These are phyloP conservation scores for Gossypium rotundifolium DNA, from an alignment of 345 rosid species.

Conservation along the genomic window DNA sequence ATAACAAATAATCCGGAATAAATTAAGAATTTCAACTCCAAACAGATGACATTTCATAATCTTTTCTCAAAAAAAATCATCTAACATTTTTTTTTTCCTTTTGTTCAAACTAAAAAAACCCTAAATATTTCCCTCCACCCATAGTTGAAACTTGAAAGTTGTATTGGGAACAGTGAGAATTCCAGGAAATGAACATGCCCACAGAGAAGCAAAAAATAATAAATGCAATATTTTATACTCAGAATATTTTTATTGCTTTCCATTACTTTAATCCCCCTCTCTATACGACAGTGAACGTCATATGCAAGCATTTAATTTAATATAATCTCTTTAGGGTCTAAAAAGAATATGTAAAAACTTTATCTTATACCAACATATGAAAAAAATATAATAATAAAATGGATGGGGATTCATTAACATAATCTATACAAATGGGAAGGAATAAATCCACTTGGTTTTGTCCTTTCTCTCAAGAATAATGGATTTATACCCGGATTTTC, in stretches of 20 bases:
- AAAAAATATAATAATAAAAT: background rate
- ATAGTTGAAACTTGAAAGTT: background rate
- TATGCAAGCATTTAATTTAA: background rate
- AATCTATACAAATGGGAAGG: background rate
- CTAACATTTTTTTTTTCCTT: background rate
- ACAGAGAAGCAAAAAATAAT: background rate
- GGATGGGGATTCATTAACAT: background rate
- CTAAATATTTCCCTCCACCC: background rate
- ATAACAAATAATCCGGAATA: too few species aligned
- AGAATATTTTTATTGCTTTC: background rate
- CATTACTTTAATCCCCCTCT: background rate
- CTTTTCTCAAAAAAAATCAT: too few species aligned
- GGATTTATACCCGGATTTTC: background rate
- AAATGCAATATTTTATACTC: background rate
- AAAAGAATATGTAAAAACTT: background rate
- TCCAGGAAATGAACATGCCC: constrained; percentile 16
- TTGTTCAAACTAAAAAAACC: background rate
- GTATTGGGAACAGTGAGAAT: constrained; percentile 14
- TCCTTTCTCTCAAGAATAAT: background rate
- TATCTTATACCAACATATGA: background rate
- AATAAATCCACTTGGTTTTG: background rate
- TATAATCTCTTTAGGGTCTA: background rate
- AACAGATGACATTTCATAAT: too few species aligned
- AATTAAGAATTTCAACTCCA: too few species aligned
- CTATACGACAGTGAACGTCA: background rate